Percentiles rank a stretch among this genome's conserved stretches.
phyloP scores from a whole-genome alignment of 345 rosid genomes.

The Angophora floribunda region DNA sequence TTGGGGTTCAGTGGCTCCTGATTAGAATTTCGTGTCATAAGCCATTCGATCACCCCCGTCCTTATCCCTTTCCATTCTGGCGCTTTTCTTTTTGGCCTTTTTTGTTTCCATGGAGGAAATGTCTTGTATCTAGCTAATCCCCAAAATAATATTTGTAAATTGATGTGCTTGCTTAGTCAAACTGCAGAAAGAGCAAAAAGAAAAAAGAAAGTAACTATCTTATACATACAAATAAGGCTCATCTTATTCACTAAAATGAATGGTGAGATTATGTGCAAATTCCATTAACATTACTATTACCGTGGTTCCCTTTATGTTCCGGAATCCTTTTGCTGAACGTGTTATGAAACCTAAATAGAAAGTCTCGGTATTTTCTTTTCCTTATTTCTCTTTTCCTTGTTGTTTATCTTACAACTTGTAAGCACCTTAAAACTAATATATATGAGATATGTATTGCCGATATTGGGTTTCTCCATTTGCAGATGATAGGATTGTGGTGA shows the following conservation, averaged over 20 bases:
- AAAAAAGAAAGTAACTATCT: neutral
- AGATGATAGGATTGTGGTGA: neutral
- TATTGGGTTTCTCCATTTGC: neutral
- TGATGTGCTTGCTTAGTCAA: neutral
- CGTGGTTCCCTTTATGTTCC: neutral
- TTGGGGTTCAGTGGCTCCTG: constrained; percentile 37
- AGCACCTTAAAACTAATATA: neutral
- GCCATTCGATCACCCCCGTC: neutral
- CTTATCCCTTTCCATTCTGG: neutral
- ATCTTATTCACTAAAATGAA: neutral
- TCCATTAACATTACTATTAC: neutral
- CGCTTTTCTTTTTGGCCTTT: neutral
- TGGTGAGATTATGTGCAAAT: neutral
- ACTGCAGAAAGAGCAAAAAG: neutral
- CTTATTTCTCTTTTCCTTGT: neutral
- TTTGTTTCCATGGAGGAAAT: neutral
- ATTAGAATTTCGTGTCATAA: neutral
- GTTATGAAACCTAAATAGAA: neutral
- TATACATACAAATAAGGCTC: neutral
- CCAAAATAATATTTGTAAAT: neutral
- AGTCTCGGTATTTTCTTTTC: neutral
- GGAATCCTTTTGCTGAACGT: neutral
- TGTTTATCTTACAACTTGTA: neutral
- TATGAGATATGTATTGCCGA: neutral
- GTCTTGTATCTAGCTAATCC: neutral